Percentiles rank a stretch among this genome's conserved stretches.
phyloP scores from a whole-genome alignment of 108 stramenopile genomes.

The Aurantiochytrium sp. region DNA sequence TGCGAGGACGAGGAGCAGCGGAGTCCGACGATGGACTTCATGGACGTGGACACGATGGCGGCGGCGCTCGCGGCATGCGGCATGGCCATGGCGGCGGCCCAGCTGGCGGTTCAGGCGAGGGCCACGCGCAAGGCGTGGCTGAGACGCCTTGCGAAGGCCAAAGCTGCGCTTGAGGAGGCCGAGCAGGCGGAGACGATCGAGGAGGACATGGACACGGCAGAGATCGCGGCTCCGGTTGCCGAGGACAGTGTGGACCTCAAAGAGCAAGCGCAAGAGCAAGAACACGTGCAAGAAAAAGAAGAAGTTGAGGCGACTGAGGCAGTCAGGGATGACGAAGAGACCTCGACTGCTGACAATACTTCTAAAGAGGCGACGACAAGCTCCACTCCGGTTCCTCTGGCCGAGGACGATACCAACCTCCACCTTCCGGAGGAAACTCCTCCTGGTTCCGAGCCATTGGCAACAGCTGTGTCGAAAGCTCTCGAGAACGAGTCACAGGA shows the following conservation, averaged over 20 bases:
- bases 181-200: too few relatives aligned
- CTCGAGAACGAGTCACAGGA: not conserved
- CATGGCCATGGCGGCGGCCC: not conserved
- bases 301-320: not conserved
- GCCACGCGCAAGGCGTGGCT: not conserved
- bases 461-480: too few relatives aligned
- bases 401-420: not conserved
- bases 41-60: not conserved
- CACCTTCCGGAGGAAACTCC: too few relatives aligned
- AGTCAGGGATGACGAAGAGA: not conserved
- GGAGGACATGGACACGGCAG: not conserved
- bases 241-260: not conserved
- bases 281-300: not conserved
- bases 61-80: not conserved
- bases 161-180: not conserved
- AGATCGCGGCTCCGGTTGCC: not conserved
- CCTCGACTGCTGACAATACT: not conserved
- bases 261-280: not conserved
- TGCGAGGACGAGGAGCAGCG: not conserved
- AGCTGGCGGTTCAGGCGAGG: not conserved
- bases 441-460: too few relatives aligned
- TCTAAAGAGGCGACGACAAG: not conserved
- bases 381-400: not conserved
- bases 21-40: not conserved
- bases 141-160: not conserved